These are phyloP conservation scores for Podospora tetraspora DNA, from an alignment of 495 filamentous ascomycete species.

Conservation along the genomic window DNA sequence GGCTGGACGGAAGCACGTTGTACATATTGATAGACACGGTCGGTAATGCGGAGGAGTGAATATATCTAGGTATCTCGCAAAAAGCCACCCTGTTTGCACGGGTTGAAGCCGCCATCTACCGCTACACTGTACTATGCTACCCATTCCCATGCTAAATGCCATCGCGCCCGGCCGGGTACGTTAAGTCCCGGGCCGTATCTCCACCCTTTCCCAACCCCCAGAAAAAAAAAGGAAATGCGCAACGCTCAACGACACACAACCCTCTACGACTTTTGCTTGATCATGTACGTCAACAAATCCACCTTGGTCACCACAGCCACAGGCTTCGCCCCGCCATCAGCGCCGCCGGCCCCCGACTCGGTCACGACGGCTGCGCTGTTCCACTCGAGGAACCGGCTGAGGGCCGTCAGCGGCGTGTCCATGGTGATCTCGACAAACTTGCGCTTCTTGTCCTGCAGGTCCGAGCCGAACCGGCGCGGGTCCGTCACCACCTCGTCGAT, in stretches of 20 bases:
- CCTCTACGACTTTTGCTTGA: constrained; percentile 53
- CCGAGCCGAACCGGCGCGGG: constrained; percentile 56
- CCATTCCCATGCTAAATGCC: not conserved
- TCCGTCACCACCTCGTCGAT: constrained; percentile 86
- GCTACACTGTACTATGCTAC: not conserved
- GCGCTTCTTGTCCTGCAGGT: constrained; percentile 45
- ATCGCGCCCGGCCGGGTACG: not conserved
- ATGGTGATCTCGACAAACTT: constrained; percentile 91
- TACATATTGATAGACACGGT: not conserved
- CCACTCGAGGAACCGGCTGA: constrained; percentile 95
- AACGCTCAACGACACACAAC: not conserved
- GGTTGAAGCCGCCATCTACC: constrained; percentile 26
- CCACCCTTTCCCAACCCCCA: not conserved
- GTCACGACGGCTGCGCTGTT: constrained; percentile 94
- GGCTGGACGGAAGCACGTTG: not conserved
- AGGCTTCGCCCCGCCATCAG: constrained; percentile 55
- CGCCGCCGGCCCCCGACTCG: constrained; percentile 41
- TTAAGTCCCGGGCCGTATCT: constrained; percentile 3
- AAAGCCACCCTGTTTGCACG: constrained; percentile 23
- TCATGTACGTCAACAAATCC: constrained; percentile 87
- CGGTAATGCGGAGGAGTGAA: not conserved
- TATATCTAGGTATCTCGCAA: not conserved
- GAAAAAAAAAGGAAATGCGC: not conserved
- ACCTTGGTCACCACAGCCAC: constrained; percentile 95
- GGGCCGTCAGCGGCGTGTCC: constrained; percentile 74